phyloP scores from a whole-genome alignment of 2,329 filamentous ascomycete species.

The Tolypocladium album region DNA sequence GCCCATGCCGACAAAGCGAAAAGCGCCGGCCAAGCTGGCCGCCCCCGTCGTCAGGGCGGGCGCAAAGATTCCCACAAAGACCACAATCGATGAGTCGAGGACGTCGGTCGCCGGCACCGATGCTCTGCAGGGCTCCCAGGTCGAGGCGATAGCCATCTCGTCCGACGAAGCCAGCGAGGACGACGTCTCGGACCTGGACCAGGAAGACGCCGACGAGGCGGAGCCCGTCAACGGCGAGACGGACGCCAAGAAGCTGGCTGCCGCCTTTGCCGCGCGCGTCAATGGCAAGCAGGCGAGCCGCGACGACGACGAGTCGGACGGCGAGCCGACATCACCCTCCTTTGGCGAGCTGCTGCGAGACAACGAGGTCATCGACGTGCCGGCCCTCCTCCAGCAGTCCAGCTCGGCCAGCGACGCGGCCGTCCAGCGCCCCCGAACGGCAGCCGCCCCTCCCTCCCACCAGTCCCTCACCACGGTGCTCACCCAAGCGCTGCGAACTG shows the following conservation, averaged over 20 bases:
- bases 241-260: conserved; percentile 6
- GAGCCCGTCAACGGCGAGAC: conserved; percentile 8
- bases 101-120: conserved; percentile 38
- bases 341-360: conserved; percentile 80
- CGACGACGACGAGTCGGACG: conserved; percentile 28
- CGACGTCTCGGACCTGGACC: conserved; percentile 36
- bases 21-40: conserved; percentile 45
- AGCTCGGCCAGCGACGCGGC: conserved; percentile 16
- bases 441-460: conserved; percentile 53
- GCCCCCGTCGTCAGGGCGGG: conserved; percentile 42
- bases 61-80: conserved; percentile 38
- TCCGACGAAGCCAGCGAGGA: conserved; percentile 42
- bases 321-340: conserved; percentile 48
- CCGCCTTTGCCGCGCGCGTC: conserved; percentile 4
- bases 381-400: conserved; percentile 42
- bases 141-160: conserved; percentile 44
- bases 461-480: conserved; percentile 88
- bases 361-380: conserved; percentile 66
- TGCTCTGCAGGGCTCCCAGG: conserved; percentile 23
- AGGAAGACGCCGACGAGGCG: conserved; percentile 21
- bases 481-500: conserved; percentile 82
- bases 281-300: conserved; percentile 13
- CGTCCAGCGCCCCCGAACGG: conserved; percentile 31
- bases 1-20: conserved; percentile 51
- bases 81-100: conserved; percentile 47